Percentiles rank a stretch among this genome's conserved stretches.
These are phyloP conservation scores for Tetrapyrgos nigripes DNA, from an alignment of 1,284 basidiomycete genomes.

Conservation along the genomic window DNA sequence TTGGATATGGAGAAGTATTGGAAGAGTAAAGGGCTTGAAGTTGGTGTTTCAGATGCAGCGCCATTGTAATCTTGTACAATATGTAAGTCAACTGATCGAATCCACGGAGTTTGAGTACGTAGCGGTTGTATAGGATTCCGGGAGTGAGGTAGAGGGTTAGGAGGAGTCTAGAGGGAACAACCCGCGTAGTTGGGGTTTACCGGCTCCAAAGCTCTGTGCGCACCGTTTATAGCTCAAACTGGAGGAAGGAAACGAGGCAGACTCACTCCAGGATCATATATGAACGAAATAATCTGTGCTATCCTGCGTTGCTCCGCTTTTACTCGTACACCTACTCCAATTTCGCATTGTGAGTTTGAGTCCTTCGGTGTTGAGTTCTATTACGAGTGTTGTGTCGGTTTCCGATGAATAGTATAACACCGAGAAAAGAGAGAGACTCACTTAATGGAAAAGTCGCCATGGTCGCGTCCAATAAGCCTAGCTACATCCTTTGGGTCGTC, in stretches of 20 bases:
- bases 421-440: not conserved
- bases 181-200: too few species aligned
- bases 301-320: too few species aligned
- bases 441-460: conserved; percentile 1
- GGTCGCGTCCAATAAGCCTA: not conserved
- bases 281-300: too few species aligned
- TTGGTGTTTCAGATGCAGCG: not conserved
- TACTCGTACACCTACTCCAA: too few species aligned
- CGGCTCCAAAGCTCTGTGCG: too few species aligned
- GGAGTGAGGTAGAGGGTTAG: too few species aligned
- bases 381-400: not conserved
- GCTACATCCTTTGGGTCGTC: not conserved
- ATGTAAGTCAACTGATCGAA: conserved; percentile 49
- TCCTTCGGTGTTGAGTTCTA: too few species aligned
- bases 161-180: not conserved
- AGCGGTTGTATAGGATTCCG: conserved; percentile 73
- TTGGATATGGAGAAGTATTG: not conserved
- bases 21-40: not conserved
- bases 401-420: not conserved
- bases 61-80: not conserved
- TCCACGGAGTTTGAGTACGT: conserved; percentile 65
- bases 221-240: too few species aligned
- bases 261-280: too few species aligned
- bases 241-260: too few species aligned
- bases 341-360: too few species aligned